Evolutionary conservation across 768 basidiomycete genomes (phyloP), one percentile per base, ranked within the genome.

Genomic region (Austroboletus festivus): DNA sequence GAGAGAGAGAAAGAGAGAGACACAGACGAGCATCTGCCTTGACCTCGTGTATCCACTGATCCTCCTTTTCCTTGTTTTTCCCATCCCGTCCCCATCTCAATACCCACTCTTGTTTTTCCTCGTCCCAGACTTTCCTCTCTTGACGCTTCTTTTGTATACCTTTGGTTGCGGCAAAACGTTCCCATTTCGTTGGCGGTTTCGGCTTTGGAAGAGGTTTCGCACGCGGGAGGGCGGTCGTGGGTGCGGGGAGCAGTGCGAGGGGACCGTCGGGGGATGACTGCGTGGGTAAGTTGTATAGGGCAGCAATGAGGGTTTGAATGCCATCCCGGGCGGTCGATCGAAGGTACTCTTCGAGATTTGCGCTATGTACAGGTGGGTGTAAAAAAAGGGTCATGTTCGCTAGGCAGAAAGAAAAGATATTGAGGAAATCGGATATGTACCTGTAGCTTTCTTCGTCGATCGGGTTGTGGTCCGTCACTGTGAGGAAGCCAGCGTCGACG

Each of bases 151-250:
- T 82, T 60, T 82, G 81, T 60, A 98, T 98, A 31, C 96, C 96
- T 73, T 96, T 97, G 31, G 89, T 85, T 40, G 84, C 82, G 5
- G 95, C 95, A 61, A 98, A 99, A 47, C 81, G 76, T 73, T 98
- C 91, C 96, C 96, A 99, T 68, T 96, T 98, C 7, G 95, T 98
- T 28, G 78, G 82, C 9, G 86, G 85, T 69, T 95, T 96, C 3
- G 89, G 87, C 60, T 93, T 94, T 0, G 94, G 96, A 3, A 98
- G 74, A 0, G 89, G 91, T 65, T 99, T 98, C 24, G 93, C 79
- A 20, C 96, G 81, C 0, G 96, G 96, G 1, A 98, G 79, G 40
- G 75, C 72, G 22, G 86, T 89, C 2, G 76, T 80, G 3, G 90
- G 87, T 1, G 81, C 61, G 1, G 95, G 94, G 3, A 96, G 85